Evolutionary conservation across 2,329 filamentous ascomycete genomes (phyloP), one percentile per base, ranked within the genome.

Genomic region (Botrytis sinoallii): DNA sequence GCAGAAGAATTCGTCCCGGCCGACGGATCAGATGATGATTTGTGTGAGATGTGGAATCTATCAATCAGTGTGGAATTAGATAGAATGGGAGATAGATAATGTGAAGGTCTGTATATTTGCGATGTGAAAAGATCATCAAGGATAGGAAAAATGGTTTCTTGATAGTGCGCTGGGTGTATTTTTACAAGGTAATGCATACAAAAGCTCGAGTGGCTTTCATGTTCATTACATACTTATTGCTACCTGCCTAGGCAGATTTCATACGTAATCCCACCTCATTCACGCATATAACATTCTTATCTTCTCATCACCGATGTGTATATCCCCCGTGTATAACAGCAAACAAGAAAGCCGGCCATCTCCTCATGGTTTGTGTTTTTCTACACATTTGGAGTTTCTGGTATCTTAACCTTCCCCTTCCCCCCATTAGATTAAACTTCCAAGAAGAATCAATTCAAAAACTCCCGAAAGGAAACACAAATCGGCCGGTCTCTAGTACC

Each of bases 171-270:
- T 4, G n/a, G 5, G 38, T 3, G 52, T 32, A 9, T 57, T n/a
- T 57, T 57, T 1, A 57, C 29, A 8, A 4, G 5, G n/a, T 1
- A 32, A 7, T 57, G 4, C 7, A 29, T 32, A 2, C 0, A 9
- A 1, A 29, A 57, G n/a, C 14, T 57, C 29, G 12, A 57, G 16
- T n/a, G 3, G 18, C 14, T 29, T 32, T 14, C 14, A 29, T 8
- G 6, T 18, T 29, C 52, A 57, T 29, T 9, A 18, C 14, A n/a
- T n/a, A n/a, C 48, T 55, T 14, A 10, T 48, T 10, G 6, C 46
- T 48, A 22, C 20, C 44, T 48, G 44, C 8, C 8, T 52, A 14
- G 12, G 12, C 14, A 55, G 25, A 12, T n/a, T 25, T n/a, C 12
- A n/a, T n/a, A n/a, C 1, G 2, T n/a, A 14, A 16, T 16, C 25